Evolutionary conservation across 306 rosid genomes (phyloP), one percentile per base, ranked within the genome.

Genomic region (Malus orientalis): DNA sequence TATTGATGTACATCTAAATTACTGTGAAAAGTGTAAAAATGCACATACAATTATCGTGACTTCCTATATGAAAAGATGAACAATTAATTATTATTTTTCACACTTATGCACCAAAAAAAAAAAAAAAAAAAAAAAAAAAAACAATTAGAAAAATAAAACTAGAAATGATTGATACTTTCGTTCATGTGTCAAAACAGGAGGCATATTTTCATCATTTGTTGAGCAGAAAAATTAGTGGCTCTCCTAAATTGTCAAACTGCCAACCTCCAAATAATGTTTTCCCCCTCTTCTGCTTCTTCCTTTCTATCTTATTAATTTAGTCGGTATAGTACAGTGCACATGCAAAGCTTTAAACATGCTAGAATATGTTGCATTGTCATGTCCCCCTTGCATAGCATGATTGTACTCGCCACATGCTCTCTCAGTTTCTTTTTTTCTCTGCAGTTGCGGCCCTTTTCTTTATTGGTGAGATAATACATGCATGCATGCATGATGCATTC

Each of bases 351-450:
- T 86, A 80, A 77, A 75, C 79, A 83, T 81, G 86, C 71, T 78
- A 79, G 67, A 74, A 76, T 78, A 82, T 78, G 76, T 73, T 57
- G 68, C 67, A 79, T 79, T 65, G 79, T 78, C 82, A 71, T 82
- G 81, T 75, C 81, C 69, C 80, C 76, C 68, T 74, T 66, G 44
- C 67, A 44, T 45, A 58, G 86, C 82, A 78, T 77, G 72, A 78
- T 73, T 70, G 78, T 70, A 79, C 82, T 81, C 79, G 74, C 87
- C 85, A 88, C 85, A 85, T 86, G 90, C 85, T 51, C 78, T 69
- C 63, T 70, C 63, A 77, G 30, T 51, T 51, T 51, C 55, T 16
- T 79, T 71, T 81, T 81, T 80, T 77, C 80, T 78, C 72, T 63
- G 74, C 76, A 81, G 64, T 45, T 58, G 70, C 71, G 77, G 25